Percentiles rank a stretch among this genome's conserved stretches.
These are phyloP conservation scores for Aspergillus tanneri DNA, from an alignment of 2,329 filamentous ascomycete species.

Conservation along the genomic window DNA sequence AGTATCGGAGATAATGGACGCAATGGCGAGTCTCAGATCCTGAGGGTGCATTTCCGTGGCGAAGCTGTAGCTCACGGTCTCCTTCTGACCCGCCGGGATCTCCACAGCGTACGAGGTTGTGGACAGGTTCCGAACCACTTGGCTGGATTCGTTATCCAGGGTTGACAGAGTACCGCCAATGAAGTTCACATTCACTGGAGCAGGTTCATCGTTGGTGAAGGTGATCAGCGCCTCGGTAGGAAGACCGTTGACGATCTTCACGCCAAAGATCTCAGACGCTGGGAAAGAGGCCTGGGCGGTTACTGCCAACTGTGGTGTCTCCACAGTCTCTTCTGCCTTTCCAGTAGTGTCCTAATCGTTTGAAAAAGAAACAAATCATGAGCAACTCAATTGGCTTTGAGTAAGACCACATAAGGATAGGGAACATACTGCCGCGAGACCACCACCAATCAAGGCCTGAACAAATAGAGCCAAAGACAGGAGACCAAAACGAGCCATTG, in stretches of 20 bases:
- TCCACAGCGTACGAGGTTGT: conserved; percentile 69
- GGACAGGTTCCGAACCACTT: conserved; percentile 81
- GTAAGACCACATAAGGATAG: background rate
- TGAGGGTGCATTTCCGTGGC: conserved; percentile 89
- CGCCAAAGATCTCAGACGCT: conserved; percentile 77
- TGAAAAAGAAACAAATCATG: conserved; percentile 6
- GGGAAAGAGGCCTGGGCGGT: conserved; percentile 60
- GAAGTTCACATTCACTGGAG: conserved; percentile 71
- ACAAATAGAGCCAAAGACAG: conserved; percentile 69
- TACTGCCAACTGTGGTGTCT: conserved; percentile 59
- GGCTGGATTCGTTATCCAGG: conserved; percentile 55
- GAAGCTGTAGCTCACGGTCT: conserved; percentile 79
- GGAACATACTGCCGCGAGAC: conserved; percentile 60
- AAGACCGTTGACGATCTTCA: conserved; percentile 92
- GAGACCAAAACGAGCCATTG: conserved; percentile 73
- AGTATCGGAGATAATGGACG: conserved; percentile 68
- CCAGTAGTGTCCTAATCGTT: conserved; percentile 59
- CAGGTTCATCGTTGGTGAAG: conserved; percentile 78
- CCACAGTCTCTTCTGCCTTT: conserved; percentile 63
- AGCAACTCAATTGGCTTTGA: conserved; percentile 26
- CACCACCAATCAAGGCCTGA: conserved; percentile 64
- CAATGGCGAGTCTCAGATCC: conserved; percentile 75
- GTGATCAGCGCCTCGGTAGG: conserved; percentile 79
- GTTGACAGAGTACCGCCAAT: conserved; percentile 72
- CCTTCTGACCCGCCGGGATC: conserved; percentile 72